Conservation (phyloP, 805 yeast genomes). For the Nakazawaea anatomiae region DNA sequence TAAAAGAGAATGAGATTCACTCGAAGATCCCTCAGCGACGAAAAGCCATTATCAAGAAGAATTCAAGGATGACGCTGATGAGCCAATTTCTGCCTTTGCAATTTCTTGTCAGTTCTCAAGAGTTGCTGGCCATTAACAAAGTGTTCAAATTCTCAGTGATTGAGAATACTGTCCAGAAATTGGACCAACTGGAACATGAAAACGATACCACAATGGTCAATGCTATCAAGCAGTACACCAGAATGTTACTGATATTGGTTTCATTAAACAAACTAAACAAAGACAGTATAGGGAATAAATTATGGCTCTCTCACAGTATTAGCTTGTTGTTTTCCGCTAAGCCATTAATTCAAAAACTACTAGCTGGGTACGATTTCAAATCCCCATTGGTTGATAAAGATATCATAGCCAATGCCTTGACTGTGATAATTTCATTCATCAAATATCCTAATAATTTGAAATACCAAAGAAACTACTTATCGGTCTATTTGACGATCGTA, state of each 20-base stretch:
- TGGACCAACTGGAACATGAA: not conserved
- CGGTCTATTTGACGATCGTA: conserved; percentile 5
- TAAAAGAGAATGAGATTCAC: too few species aligned
- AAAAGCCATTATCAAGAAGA: too few species aligned
- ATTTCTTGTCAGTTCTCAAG: not conserved
- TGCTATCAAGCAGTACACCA: not conserved
- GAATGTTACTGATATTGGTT: not conserved
- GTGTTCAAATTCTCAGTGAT: not conserved
- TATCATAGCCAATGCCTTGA: not conserved
- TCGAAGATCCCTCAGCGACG: too few species aligned
- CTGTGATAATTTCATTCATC: conserved; percentile 1
- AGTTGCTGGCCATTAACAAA: not conserved
- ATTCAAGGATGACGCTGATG: too few species aligned
- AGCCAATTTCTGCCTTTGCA: too few species aligned
- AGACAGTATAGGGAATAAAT: not conserved
- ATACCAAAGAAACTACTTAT: conserved; percentile 8
- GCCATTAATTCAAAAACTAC: not conserved
- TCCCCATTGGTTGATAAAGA: not conserved
- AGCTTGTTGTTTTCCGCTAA: conserved; percentile 1
- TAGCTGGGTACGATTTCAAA: not conserved
- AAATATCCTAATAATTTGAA: conserved; percentile 4
- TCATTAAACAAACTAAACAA: not conserved
- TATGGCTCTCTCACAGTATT: conserved; percentile 1
- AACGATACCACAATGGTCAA: not conserved
- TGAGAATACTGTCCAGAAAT: not conserved